Base-by-base conservation (phyloP, 192 early-diverging fungal genomes). In the Neocallimastix lanati region DNA sequence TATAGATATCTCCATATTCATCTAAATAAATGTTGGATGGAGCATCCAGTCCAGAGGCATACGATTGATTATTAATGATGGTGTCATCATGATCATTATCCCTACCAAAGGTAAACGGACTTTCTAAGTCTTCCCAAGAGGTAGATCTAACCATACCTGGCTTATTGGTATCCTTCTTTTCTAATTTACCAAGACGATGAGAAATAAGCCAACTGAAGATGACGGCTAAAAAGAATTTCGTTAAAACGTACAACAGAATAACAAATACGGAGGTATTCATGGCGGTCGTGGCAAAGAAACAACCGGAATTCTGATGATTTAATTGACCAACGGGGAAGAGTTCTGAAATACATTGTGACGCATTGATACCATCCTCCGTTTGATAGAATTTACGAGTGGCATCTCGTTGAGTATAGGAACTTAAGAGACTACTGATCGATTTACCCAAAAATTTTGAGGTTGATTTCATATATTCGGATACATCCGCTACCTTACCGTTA, bases 121-220 rank as follows among this genome's bases (percentile, higher is more conserved):
- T 67, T 67, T 67, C 50, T n/a, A 67, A 67, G n/a, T 67, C 50
- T 67, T 67, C 50, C 50, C 50, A 67, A 27, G 50, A 67, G 4
- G 50, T 67, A 21, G 50, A 67, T n/a, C 50, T 25, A 2, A 67
- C 50, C 4, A 67, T 2, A n/a, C 25, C 50, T 4, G 4, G 50
- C 11, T 67, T 67, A 27, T n/a, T 67, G 9, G 21, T 67, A 67
- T 67, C 50, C 50, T 67, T 67, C 9, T 67, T 67, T 67, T 67
- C 50, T n/a, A 67, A n/a, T n/a, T 89, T 88, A 15, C 95, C 95
- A n/a, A 96, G 85, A 35, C 88, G 83, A 81, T 91, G 86, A 29
- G 90, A 90, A 80, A 95, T 84, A 83, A 93, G 88, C 94, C 94
- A 96, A 29, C 90, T 89, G 86, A 95, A 96, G 37, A 89, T 83